phyloP scores from a whole-genome alignment of 371 early-diverging fungal species.

The Dinochytrium kinnereticum region DNA sequence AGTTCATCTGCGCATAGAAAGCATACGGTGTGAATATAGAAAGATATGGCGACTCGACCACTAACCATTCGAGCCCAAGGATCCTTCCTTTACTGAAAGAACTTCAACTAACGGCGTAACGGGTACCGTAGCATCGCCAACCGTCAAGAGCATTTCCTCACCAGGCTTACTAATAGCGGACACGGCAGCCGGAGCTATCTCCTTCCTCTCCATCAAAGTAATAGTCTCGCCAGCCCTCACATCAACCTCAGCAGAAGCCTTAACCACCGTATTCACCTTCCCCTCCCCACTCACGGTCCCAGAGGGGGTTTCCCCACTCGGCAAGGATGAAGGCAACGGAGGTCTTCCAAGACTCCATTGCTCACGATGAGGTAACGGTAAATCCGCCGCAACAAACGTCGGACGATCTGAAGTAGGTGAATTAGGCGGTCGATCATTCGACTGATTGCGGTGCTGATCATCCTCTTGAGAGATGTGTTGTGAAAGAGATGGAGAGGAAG shows the following conservation, averaged over 20 bases:
- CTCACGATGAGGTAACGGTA: background rate
- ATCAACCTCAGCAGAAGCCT: background rate
- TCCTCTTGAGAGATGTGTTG: background rate
- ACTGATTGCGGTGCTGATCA: no score
- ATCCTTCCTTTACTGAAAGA: no score
- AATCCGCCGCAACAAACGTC: constrained; percentile 3
- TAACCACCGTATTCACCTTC: background rate
- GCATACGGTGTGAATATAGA: no score
- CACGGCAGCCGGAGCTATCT: background rate
- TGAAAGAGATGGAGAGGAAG: background rate
- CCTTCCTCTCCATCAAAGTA: background rate
- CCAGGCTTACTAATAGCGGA: background rate
- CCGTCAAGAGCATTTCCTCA: no score
- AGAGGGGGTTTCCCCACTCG: background rate
- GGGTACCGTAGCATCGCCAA: no score
- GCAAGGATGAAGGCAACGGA: background rate
- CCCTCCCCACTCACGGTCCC: background rate
- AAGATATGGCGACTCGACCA: no score
- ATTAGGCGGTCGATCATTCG: background rate
- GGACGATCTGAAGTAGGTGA: constrained; percentile 8
- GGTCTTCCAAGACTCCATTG: background rate
- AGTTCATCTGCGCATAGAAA: no score
- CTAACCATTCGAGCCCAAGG: no score
- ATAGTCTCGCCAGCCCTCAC: background rate
- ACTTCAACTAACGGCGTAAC: no score